Conservation (phyloP, 306 rosid genomes). For the Alnus rubra region DNA sequence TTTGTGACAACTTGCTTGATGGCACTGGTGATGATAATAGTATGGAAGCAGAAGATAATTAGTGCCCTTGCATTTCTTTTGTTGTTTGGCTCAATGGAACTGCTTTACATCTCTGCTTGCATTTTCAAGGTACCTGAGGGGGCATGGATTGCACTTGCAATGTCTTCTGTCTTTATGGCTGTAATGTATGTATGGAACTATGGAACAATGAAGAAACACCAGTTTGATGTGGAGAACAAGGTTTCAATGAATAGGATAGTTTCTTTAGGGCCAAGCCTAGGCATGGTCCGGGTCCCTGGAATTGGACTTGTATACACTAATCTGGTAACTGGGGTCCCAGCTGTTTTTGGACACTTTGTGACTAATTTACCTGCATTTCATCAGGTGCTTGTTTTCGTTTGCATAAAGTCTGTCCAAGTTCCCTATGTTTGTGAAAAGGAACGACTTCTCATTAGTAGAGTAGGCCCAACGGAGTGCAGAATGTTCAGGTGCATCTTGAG, state of each 20-base stretch:
- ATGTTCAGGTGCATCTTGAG: slow-evolving; percentile 76
- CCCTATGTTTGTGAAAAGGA: slow-evolving; percentile 52
- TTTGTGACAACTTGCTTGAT: slow-evolving; percentile 77
- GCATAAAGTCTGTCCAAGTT: slow-evolving; percentile 58
- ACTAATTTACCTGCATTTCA: slow-evolving; percentile 75
- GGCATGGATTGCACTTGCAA: slow-evolving; percentile 61
- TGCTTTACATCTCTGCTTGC: slow-evolving; percentile 63
- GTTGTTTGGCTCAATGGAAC: slow-evolving; percentile 61
- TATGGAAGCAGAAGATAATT: slow-evolving; percentile 58
- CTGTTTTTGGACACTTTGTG: slow-evolving; percentile 64
- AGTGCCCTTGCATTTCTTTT: slow-evolving; percentile 48
- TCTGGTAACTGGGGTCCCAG: slow-evolving; percentile 54
- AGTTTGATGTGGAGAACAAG: slow-evolving; percentile 69
- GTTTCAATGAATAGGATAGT: slow-evolving; percentile 54
- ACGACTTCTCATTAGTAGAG: slow-evolving; percentile 54
- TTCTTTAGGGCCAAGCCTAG: slow-evolving; percentile 55
- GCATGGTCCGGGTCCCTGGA: slow-evolving; percentile 68
- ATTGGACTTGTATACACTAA: slow-evolving; percentile 59
- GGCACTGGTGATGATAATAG: slow-evolving; percentile 60
- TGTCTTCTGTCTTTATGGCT: slow-evolving; percentile 45
- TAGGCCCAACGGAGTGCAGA: slow-evolving; percentile 63
- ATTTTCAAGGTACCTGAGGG: slow-evolving; percentile 60
- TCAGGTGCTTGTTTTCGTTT: slow-evolving; percentile 61
- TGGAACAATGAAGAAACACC: slow-evolving; percentile 66
- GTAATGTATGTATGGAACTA: slow-evolving; percentile 69